Evolutionary conservation across 2,329 filamentous ascomycete species (phyloP).

Genomic region (Colletotrichum noveboracense): DNA sequence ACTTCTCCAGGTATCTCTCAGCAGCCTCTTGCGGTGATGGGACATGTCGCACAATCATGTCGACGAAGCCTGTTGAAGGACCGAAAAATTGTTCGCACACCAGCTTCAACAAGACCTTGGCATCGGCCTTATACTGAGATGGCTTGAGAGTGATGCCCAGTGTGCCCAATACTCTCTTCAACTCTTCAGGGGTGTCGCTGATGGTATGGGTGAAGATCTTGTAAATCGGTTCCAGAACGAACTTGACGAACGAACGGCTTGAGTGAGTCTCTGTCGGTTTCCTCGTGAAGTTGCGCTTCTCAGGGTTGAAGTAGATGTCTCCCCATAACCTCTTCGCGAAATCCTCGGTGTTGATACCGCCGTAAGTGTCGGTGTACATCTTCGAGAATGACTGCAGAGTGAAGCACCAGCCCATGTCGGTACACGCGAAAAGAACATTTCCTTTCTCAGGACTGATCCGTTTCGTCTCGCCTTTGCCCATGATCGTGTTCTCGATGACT

Average conservation of each 20-base stretch:
- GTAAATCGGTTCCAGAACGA: conserved; percentile 95
- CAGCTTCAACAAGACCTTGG: conserved; percentile 84
- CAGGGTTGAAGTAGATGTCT: conserved; percentile 94
- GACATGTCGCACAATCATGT: conserved; percentile 91
- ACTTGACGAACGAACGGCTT: conserved; percentile 89
- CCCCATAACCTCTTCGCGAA: conserved; percentile 92
- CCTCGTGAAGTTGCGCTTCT: conserved; percentile 87
- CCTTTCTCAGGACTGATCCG: conserved; percentile 94
- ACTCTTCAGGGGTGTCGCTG: conserved; percentile 84
- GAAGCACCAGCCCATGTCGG: conserved; percentile 95
- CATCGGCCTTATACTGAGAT: conserved; percentile 88
- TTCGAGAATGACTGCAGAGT: conserved; percentile 92
- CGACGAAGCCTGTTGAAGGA: conserved; percentile 85
- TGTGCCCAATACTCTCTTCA: conserved; percentile 78
- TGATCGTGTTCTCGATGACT: conserved; percentile 85
- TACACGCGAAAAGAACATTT: conserved; percentile 96
- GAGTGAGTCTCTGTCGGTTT: conserved; percentile 83
- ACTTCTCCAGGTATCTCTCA: conserved; percentile 76
- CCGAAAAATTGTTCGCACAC: conserved; percentile 98
- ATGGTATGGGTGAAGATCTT: conserved; percentile 96
- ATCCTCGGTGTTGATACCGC: conserved; percentile 79
- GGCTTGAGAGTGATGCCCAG: conserved; percentile 90
- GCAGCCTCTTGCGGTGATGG: conserved; percentile 86
- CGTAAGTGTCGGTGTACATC: conserved; percentile 92
- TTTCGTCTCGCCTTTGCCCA: conserved; percentile 78